Evolutionary conservation across 73 alveolate species (phyloP).

Genomic region (Stentor coeruleus): DNA sequence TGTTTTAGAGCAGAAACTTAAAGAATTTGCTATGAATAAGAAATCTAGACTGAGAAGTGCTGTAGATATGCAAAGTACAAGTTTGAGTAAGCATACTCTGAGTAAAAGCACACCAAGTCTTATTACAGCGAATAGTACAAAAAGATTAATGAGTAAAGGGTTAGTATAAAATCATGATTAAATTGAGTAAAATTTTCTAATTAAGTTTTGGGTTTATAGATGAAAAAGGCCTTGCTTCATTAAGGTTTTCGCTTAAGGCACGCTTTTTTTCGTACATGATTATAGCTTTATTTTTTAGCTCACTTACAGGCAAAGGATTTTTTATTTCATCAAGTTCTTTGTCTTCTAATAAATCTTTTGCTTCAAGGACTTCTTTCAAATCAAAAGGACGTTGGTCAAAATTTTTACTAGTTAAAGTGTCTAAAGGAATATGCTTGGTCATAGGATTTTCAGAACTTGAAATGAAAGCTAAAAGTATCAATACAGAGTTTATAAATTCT

Average conservation of each 20-base stretch:
- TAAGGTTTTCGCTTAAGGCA: too few species aligned
- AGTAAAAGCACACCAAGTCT: neutral
- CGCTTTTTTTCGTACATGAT: too few species aligned
- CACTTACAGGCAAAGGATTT: neutral
- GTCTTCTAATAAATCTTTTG: neutral
- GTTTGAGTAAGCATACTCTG: too few species aligned
- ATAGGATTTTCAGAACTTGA: neutral
- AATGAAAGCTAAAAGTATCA: neutral
- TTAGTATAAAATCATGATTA: too few species aligned
- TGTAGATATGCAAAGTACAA: too few species aligned
- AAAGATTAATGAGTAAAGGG: too few species aligned
- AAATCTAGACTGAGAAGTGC: too few species aligned
- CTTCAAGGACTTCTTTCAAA: neutral
- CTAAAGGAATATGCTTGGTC: neutral
- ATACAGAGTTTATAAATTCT: neutral
- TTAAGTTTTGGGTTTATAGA: too few species aligned
- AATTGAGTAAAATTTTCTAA: too few species aligned
- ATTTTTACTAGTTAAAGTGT: neutral
- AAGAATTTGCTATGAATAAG: too few species aligned
- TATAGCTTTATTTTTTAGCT: neutral
- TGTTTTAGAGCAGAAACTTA: neutral
- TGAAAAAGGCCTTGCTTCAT: too few species aligned
- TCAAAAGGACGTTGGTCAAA: neutral
- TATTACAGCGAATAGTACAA: neutral
- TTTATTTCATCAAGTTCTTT: slow-evolving; percentile 10